These are phyloP conservation scores for Gossypium gossypioides DNA, from an alignment of 441 rosid species.

Conservation along the genomic window DNA sequence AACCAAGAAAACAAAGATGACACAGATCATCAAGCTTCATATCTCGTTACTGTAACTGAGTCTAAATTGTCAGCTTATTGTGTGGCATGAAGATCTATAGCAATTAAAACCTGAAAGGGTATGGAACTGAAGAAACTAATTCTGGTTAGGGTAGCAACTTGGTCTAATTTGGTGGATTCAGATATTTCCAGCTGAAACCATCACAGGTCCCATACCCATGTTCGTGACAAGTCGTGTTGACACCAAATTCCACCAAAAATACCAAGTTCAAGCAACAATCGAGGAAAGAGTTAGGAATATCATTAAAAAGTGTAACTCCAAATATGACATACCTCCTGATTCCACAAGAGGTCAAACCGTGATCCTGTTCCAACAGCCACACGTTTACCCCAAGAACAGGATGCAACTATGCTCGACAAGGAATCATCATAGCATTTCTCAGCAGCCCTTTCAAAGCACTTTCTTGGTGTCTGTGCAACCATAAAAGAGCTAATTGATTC, in stretches of 20 bases:
- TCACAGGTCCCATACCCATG: conserved; percentile 1
- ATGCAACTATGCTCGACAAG: conserved; percentile 70
- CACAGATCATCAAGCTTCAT: not conserved
- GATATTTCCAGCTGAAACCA: not conserved
- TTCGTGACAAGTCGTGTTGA: not conserved
- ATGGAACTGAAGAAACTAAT: not conserved
- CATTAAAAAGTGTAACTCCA: conserved; percentile 5
- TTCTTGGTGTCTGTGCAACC: conserved; percentile 61
- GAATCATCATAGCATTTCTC: conserved; percentile 72
- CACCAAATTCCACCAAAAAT: not conserved
- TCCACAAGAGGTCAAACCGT: conserved; percentile 72
- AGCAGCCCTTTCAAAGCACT: conserved; percentile 89
- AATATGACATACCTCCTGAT: conserved; percentile 40
- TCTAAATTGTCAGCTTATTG: not conserved
- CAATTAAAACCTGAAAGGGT: not conserved
- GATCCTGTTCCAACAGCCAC: conserved; percentile 95
- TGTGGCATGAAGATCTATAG: not conserved
- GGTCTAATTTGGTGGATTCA: not conserved
- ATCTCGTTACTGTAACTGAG: not conserved
- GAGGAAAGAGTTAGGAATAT: not conserved
- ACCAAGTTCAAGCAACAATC: not conserved
- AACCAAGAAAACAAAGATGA: not conserved
- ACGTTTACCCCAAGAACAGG: conserved; percentile 90
- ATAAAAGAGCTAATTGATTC: conserved; percentile 10
- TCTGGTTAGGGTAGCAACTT: not conserved